phyloP scores from a whole-genome alignment of 2,329 filamentous ascomycete genomes.

The Colletotrichum tofieldiae region DNA sequence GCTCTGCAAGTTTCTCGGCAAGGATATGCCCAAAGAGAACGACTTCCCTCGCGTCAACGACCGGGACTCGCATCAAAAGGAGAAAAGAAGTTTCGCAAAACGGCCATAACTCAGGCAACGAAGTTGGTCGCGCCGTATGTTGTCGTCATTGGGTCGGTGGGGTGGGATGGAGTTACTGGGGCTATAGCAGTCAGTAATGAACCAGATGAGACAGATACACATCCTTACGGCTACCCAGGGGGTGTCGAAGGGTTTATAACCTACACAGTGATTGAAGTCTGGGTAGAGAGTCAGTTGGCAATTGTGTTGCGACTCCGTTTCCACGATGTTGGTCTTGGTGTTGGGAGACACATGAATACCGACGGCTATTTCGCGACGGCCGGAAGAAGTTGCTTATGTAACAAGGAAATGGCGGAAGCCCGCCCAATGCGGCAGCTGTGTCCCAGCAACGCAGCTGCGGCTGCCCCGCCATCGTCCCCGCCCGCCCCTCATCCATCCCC shows the following conservation, averaged over 20 bases:
- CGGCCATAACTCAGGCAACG: neutral
- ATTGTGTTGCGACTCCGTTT: neutral
- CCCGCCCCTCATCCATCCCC: neutral
- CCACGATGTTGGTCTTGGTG: neutral
- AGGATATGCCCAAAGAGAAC: conserved; percentile 50
- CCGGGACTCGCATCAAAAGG: conserved; percentile 8
- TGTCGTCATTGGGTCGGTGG: neutral
- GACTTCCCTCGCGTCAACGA: conserved; percentile 55
- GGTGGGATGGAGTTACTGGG: neutral
- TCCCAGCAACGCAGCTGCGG: neutral
- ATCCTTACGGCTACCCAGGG: neutral
- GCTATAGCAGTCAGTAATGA: neutral
- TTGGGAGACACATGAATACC: neutral
- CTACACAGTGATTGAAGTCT: neutral
- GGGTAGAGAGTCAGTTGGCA: neutral
- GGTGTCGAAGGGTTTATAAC: neutral
- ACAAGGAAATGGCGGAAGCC: conserved; percentile 20
- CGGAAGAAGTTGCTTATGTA: neutral
- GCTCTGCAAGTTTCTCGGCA: conserved; percentile 59
- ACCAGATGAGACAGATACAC: too few species aligned
- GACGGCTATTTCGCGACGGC: neutral
- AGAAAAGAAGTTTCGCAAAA: neutral
- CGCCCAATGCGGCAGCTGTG: conserved; percentile 7
- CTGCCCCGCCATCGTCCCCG: conserved; percentile 12
- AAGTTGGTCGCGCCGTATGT: too few species aligned